Percentiles rank a stretch among this genome's conserved stretches.
phyloP scores from a whole-genome alignment of 352 stramenopile species.

The Phytophthora pisi region DNA sequence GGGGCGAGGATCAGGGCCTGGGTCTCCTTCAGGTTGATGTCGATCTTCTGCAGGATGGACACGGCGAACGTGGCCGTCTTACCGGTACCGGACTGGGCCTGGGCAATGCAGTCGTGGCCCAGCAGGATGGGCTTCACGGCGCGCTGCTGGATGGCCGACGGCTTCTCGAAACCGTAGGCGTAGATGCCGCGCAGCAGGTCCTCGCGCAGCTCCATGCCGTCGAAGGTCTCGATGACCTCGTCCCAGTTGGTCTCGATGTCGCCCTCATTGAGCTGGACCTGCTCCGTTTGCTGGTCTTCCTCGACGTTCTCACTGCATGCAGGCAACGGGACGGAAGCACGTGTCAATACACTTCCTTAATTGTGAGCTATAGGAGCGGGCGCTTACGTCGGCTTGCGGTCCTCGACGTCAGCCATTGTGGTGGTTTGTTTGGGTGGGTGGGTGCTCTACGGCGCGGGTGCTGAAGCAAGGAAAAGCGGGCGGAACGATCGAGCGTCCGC shows the following conservation, averaged over 20 bases:
- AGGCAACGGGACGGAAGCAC: neutral
- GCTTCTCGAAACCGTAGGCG: constrained; percentile 99
- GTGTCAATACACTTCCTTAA: neutral
- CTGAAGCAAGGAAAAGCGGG: constrained; percentile 27
- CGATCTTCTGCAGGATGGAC: constrained; percentile 98
- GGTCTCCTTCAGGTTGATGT: constrained; percentile 95
- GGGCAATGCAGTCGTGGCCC: constrained; percentile 98
- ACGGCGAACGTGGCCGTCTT: constrained; percentile 99
- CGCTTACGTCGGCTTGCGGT: constrained; percentile 68
- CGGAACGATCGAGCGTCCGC: constrained; percentile 30
- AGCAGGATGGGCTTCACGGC: constrained; percentile 98
- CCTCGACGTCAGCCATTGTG: constrained; percentile 82
- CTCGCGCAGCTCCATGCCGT: constrained; percentile 98
- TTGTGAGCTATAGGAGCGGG: no score
- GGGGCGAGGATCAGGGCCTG: constrained; percentile 99
- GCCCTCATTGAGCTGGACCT: constrained; percentile 85
- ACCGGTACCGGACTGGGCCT: constrained; percentile 98
- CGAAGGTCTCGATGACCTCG: constrained; percentile 98
- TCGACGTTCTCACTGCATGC: constrained; percentile 56
- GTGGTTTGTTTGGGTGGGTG: constrained; percentile 17
- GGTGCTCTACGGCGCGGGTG: constrained; percentile 31
- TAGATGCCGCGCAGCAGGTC: constrained; percentile 99
- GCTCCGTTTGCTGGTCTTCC: constrained; percentile 61
- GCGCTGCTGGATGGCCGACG: constrained; percentile 99
- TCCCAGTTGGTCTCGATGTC: constrained; percentile 99